phyloP scores from a whole-genome alignment of 441 rosid genomes.

The Eruca vesicaria region DNA sequence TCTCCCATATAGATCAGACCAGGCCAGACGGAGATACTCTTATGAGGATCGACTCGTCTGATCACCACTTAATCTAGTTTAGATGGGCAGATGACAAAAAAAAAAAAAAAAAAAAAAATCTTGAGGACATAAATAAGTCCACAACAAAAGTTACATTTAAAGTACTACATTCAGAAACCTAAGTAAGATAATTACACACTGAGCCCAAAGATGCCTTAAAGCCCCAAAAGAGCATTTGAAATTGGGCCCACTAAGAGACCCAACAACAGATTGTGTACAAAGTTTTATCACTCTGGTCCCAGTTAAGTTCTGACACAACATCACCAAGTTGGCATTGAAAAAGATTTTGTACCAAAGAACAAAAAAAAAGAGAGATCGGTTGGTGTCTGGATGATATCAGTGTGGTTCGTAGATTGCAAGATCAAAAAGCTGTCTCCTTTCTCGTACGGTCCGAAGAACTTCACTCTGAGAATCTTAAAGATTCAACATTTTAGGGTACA shows the following conservation, averaged over 20 bases:
- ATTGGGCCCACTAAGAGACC: slow-evolving; percentile 12
- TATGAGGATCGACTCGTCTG: too few species aligned
- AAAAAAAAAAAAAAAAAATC: too few species aligned
- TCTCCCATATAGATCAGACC: too few species aligned
- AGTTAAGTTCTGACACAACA: slow-evolving; percentile 12
- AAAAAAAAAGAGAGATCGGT: slow-evolving; percentile 1
- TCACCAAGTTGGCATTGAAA: slow-evolving; percentile 29
- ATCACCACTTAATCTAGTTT: too few species aligned
- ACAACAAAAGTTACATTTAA: too few species aligned
- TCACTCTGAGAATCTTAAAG: slow-evolving; percentile 14
- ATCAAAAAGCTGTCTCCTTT: slow-evolving; percentile 7
- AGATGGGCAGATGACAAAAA: too few species aligned
- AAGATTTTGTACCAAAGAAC: slow-evolving; percentile 15
- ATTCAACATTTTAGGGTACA: slow-evolving; percentile 28
- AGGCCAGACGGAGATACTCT: too few species aligned
- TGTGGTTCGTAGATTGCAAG: slow-evolving; percentile 22
- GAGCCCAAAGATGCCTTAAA: slow-evolving; percentile 18
- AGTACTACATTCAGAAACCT: too few species aligned
- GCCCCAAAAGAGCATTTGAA: slow-evolving; percentile 12
- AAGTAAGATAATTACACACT: background rate
- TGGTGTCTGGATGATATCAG: slow-evolving; percentile 26
- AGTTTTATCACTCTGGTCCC: slow-evolving; percentile 1
- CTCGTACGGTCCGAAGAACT: background rate
- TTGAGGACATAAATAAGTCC: too few species aligned
- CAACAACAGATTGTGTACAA: background rate